Evolutionary conservation across 345 rosid species (phyloP).

Genomic region (Sisymbrium altissimum): DNA sequence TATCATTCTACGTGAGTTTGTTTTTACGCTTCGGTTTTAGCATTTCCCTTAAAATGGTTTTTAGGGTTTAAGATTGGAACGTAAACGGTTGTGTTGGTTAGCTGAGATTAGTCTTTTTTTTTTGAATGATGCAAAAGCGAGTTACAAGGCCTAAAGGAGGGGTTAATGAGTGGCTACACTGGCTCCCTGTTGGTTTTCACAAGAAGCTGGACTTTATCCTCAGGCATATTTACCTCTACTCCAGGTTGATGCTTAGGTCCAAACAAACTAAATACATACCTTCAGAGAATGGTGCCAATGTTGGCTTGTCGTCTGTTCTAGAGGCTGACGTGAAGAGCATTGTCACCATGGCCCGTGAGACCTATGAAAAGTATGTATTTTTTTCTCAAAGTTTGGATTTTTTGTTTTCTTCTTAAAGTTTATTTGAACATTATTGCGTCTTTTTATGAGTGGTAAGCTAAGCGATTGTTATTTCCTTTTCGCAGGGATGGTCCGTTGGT

Average conservation of each 20-base stretch:
- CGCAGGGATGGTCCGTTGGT: constrained; percentile 91
- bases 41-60: neutral
- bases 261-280: constrained; percentile 37
- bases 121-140: constrained; percentile 43
- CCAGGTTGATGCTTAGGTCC: constrained; percentile 39
- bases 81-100: neutral
- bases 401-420: neutral
- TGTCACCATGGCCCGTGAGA: constrained; percentile 68
- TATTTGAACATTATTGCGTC: neutral
- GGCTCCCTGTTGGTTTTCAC: constrained; percentile 89
- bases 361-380: constrained; percentile 66
- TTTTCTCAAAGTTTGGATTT: neutral
- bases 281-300: constrained; percentile 56
- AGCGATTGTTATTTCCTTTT: constrained; percentile 5
- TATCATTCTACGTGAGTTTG: constrained; percentile 57
- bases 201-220: constrained; percentile 56
- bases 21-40: neutral
- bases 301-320: constrained; percentile 65
- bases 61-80: neutral
- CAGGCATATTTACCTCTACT: constrained; percentile 51
- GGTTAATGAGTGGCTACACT: constrained; percentile 82
- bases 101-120: neutral
- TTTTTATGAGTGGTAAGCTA: too few species aligned
- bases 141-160: constrained; percentile 97
- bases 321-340: constrained; percentile 83